phyloP scores from a whole-genome alignment of 2,329 filamentous ascomycete species.

The Fusarium kyushuense region DNA sequence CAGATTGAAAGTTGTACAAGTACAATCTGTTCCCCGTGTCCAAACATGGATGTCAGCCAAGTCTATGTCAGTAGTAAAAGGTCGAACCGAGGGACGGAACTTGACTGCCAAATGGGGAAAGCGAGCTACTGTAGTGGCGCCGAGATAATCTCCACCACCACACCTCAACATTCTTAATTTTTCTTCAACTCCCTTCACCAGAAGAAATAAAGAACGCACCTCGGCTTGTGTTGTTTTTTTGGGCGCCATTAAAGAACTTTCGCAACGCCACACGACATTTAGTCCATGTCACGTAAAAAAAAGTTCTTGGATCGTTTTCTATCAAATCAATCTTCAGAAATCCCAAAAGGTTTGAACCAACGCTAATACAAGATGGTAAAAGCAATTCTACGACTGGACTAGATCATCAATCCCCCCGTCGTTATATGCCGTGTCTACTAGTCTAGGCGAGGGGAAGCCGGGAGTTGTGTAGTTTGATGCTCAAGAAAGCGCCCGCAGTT shows the following conservation, averaged over 20 bases:
- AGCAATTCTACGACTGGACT: not conserved
- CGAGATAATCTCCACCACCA: slow-evolving; percentile 19
- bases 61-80: not conserved
- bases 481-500: slow-evolving; percentile 1
- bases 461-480: not conserved
- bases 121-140: not conserved
- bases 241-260: not conserved
- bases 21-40: not conserved
- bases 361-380: not conserved
- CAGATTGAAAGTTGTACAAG: not conserved
- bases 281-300: not conserved
- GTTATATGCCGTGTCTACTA: not conserved
- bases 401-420: too few relatives aligned
- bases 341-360: not conserved
- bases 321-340: not conserved
- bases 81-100: slow-evolving; percentile 19
- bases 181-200: not conserved
- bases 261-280: slow-evolving; percentile 11
- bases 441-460: not conserved
- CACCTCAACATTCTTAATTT: not conserved
- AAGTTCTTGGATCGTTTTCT: not conserved
- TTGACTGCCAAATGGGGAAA: slow-evolving; percentile 17
- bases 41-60: not conserved
- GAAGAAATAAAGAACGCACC: not conserved
- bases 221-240: not conserved